Conservation (phyloP, 2,329 filamentous ascomycete species). For the Keithomyces neogunnii region DNA sequence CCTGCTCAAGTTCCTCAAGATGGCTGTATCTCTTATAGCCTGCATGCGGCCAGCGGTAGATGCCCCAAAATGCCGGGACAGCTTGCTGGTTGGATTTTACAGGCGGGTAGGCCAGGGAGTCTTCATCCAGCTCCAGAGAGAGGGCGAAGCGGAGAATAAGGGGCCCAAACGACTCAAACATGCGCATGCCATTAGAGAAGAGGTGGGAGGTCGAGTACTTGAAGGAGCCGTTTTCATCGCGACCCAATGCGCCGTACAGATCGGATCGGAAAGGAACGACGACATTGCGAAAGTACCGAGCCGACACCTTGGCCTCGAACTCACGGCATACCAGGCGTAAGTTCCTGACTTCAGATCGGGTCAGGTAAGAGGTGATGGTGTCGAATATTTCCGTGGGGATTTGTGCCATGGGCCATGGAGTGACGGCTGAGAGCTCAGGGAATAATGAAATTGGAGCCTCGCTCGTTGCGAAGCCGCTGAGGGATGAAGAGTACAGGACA, state of each 20-base stretch:
- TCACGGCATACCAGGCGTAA: conserved; percentile 54
- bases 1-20: conserved; percentile 51
- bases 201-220: conserved; percentile 13
- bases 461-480: background rate
- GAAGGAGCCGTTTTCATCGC: conserved; percentile 13
- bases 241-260: conserved; percentile 39
- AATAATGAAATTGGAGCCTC: background rate
- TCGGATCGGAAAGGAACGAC: conserved; percentile 59
- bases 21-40: conserved; percentile 51
- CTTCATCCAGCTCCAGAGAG: conserved; percentile 58
- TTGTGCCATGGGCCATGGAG: conserved; percentile 21
- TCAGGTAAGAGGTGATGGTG: conserved; percentile 44
- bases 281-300: conserved; percentile 51
- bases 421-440: background rate
- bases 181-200: conserved; percentile 44
- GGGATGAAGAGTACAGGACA: too few species aligned
- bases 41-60: conserved; percentile 55
- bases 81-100: conserved; percentile 47
- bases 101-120: conserved; percentile 39
- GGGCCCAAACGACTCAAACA: conserved; percentile 52
- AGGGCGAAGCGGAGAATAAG: conserved; percentile 58
- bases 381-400: conserved; percentile 57
- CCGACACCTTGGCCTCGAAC: conserved; percentile 47
- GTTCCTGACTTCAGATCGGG: conserved; percentile 48
- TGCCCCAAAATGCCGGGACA: conserved; percentile 52